A percentile compares a stretch with the other conserved stretches of the same genome.
Evolutionary conservation across 106 monocot species (phyloP).

Genomic region (Acorus calamus): DNA sequence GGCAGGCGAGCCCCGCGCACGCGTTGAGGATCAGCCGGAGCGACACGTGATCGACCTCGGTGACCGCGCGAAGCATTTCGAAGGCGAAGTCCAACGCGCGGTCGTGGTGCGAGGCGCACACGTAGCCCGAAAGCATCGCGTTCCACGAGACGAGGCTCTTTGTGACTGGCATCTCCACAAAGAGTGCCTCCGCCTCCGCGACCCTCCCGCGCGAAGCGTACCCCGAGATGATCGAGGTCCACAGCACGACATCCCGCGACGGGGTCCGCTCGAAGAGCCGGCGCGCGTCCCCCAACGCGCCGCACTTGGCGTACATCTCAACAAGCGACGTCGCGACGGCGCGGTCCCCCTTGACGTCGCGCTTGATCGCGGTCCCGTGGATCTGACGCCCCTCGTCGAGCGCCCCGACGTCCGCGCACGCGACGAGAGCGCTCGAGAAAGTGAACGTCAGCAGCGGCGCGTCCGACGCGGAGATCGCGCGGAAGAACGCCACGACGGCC

Average conservation of each 20-base stretch:
- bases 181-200: slow-evolving; percentile 33
- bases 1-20: slow-evolving; percentile 53
- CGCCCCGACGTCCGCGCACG: slow-evolving; percentile 10
- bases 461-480: neutral
- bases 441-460: slow-evolving; percentile 11
- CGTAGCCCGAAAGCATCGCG: slow-evolving; percentile 61
- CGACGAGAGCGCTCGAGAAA: slow-evolving; percentile 14
- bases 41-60: slow-evolving; percentile 48
- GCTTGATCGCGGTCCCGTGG: slow-evolving; percentile 10
- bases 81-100: slow-evolving; percentile 63
- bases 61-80: slow-evolving; percentile 27
- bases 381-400: slow-evolving; percentile 12
- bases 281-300: slow-evolving; percentile 43
- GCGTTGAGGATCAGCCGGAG: slow-evolving; percentile 47
- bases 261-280: slow-evolving; percentile 29
- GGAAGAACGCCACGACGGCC: slow-evolving; percentile 14
- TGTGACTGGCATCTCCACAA: slow-evolving; percentile 8
- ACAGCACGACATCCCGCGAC: slow-evolving; percentile 43
- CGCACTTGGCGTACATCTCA: slow-evolving; percentile 62
- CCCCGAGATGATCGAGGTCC: slow-evolving; percentile 66
- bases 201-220: slow-evolving; percentile 37
- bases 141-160: slow-evolving; percentile 77
- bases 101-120: slow-evolving; percentile 50
- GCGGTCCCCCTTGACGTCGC: neutral
- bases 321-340: slow-evolving; percentile 15